A percentile compares a stretch with the other conserved stretches of the same genome.
Evolutionary conservation across 2,329 filamentous ascomycete species (phyloP).

Genomic region (Macrophomina pseudophaseolina): DNA sequence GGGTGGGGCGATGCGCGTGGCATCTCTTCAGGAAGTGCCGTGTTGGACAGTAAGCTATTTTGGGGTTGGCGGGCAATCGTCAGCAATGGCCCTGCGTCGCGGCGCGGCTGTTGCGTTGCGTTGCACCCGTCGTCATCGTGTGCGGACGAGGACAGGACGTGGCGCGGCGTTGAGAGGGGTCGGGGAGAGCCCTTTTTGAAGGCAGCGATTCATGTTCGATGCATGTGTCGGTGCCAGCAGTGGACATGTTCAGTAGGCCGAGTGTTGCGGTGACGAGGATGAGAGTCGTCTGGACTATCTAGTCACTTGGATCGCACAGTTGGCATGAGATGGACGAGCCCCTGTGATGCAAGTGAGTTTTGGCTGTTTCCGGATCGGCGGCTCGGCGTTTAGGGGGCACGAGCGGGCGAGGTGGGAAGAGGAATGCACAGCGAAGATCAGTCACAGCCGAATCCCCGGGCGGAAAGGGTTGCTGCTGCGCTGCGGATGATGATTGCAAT

Average conservation of each 20-base stretch:
- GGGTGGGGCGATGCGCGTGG: background rate
- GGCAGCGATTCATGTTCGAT: background rate
- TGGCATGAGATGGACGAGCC: background rate
- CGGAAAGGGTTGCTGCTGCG: background rate
- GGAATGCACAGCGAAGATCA: background rate
- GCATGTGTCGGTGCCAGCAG: background rate
- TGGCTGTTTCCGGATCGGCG: constrained; percentile 1
- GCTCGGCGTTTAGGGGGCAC: constrained; percentile 1
- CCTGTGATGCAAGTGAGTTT: background rate
- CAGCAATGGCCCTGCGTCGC: background rate
- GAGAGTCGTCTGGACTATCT: background rate
- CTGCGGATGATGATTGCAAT: background rate
- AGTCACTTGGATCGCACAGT: background rate
- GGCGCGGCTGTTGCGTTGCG: background rate
- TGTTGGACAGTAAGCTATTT: background rate
- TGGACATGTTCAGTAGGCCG: background rate
- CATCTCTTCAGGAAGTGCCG: background rate
- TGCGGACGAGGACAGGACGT: background rate
- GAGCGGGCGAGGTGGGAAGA: background rate
- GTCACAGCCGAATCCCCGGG: background rate
- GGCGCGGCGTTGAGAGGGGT: background rate
- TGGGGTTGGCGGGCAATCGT: background rate
- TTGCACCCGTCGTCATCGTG: background rate
- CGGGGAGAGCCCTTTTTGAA: background rate
- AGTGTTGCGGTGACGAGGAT: constrained; percentile 1